A percentile compares a stretch with the other conserved stretches of the same genome.
phyloP scores from a whole-genome alignment of 1,284 basidiomycete genomes.

The Cryptococcus sp. region DNA sequence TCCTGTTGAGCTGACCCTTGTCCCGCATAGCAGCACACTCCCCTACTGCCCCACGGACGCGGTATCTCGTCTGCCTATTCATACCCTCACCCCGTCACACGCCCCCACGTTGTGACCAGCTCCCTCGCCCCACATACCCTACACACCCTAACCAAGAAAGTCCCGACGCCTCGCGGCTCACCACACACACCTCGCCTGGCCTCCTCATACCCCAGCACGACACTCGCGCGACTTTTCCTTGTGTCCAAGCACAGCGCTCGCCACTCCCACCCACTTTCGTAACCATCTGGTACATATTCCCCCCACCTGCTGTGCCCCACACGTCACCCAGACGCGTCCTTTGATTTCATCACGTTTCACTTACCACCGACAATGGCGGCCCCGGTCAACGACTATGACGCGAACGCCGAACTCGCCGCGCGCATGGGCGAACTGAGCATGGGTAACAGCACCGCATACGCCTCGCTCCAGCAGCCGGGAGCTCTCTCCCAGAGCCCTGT shows the following conservation, averaged over 20 bases:
- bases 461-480: conserved; percentile 5
- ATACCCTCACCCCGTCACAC: no score
- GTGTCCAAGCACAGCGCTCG: no score
- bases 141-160: no score
- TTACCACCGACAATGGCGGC: conserved; percentile 1
- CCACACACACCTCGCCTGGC: neutral
- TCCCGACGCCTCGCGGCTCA: neutral
- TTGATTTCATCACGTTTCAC: neutral
- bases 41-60: no score
- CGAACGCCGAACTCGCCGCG: conserved; percentile 10
- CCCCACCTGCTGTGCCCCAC: neutral
- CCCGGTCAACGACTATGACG: conserved; percentile 7
- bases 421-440: conserved; percentile 9
- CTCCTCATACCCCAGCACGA: no score
- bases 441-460: conserved; percentile 5
- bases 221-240: no score
- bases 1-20: conserved; percentile 5
- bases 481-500: conserved; percentile 9
- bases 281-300: no score
- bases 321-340: no score
- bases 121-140: no score
- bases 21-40: neutral
- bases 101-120: no score
- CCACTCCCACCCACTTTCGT: no score
- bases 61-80: no score